Percentiles rank a stretch among this genome's conserved stretches.
Conservation (phyloP, 768 basidiomycete species). For the Xerocomus potaroensis region DNA sequence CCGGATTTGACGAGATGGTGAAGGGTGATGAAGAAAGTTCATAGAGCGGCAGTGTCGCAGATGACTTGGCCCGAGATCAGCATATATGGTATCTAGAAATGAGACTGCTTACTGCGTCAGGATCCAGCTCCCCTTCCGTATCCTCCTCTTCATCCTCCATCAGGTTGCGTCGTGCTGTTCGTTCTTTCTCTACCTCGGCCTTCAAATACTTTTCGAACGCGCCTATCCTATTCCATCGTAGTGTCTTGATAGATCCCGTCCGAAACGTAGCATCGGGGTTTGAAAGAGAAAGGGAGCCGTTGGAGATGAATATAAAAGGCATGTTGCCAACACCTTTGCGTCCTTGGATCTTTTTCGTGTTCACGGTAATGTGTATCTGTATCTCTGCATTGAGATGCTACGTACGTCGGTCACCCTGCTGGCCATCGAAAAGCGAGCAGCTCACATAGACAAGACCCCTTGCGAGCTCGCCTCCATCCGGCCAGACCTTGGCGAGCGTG, state of each 20-base stretch:
- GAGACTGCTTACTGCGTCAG: conserved; percentile 22
- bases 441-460: conserved; percentile 63
- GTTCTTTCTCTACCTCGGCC: conserved; percentile 27
- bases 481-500: conserved; percentile 57
- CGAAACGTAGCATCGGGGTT: conserved; percentile 21
- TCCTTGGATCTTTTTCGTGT: conserved; percentile 45
- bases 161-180: conserved; percentile 11
- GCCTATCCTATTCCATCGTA: conserved; percentile 29
- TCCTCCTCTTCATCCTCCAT: conserved; percentile 22
- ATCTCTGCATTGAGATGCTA: conserved; percentile 53
- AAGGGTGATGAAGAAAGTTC: conserved; percentile 24
- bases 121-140: conserved; percentile 25
- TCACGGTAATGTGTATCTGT: conserved; percentile 61
- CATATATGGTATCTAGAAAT: not conserved
- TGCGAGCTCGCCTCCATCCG: conserved; percentile 35
- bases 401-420: not conserved
- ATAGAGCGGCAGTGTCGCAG: conserved; percentile 25
- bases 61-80: conserved; percentile 18
- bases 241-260: conserved; percentile 21
- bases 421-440: conserved; percentile 3
- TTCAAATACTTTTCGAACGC: conserved; percentile 26
- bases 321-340: conserved; percentile 58
- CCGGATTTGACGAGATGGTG: conserved; percentile 24
- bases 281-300: conserved; percentile 34
- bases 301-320: conserved; percentile 56